Conservation (phyloP, 352 stramenopile genomes). For the Pythium phragmitis region DNA sequence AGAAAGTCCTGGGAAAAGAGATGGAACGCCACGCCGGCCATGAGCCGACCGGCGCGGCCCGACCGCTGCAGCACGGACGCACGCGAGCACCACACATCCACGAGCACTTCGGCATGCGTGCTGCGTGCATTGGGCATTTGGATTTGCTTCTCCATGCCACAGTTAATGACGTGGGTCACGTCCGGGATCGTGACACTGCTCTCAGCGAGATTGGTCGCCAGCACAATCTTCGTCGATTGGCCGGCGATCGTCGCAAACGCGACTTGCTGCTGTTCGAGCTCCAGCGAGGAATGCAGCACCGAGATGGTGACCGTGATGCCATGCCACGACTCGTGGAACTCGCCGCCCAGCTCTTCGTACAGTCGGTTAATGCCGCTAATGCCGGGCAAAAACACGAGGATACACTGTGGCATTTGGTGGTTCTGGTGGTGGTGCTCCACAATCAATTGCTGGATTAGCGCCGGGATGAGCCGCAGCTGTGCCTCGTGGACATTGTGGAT, state of each 20-base stretch:
- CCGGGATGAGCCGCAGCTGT: conserved; percentile 53
- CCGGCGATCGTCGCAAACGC: conserved; percentile 52
- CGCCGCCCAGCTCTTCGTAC: conserved; percentile 64
- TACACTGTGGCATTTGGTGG: conserved; percentile 51
- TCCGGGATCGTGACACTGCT: conserved; percentile 96
- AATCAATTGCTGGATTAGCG: conserved; percentile 62
- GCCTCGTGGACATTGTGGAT: conserved; percentile 67
- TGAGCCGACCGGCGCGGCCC: conserved; percentile 91
- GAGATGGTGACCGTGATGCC: conserved; percentile 17
- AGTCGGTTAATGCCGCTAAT: conserved; percentile 92
- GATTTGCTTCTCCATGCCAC: conserved; percentile 83
- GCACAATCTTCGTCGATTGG: conserved; percentile 89
- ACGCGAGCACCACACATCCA: conserved; percentile 93
- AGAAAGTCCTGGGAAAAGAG: conserved; percentile 81
- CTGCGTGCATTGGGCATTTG: conserved; percentile 73
- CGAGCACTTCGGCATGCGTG: conserved; percentile 68
- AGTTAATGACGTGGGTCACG: conserved; percentile 90
- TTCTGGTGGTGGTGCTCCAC: conserved; percentile 32
- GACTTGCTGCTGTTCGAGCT: conserved; percentile 74
- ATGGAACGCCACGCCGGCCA: conserved; percentile 90
- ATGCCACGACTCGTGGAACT: conserved; percentile 9
- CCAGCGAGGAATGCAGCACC: conserved; percentile 69
- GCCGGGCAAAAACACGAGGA: conserved; percentile 96
- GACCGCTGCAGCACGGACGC: conserved; percentile 86
- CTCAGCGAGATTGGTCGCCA: conserved; percentile 97